phyloP scores from a whole-genome alignment of 768 basidiomycete genomes.

The Pulveroboletus ravenelii region DNA sequence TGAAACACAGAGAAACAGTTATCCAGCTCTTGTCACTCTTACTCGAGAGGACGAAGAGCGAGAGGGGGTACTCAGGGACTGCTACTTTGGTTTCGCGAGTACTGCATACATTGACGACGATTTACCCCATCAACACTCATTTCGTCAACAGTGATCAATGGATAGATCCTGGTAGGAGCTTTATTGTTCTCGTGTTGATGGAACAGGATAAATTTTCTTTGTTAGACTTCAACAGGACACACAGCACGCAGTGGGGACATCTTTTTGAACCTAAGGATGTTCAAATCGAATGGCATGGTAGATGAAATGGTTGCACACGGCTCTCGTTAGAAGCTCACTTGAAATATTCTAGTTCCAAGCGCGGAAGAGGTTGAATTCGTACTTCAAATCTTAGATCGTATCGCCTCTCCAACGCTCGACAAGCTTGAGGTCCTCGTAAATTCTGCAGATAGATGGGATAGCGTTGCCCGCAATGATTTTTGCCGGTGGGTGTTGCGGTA shows the following conservation, averaged over 20 bases:
- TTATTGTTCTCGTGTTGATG: conserved; percentile 3
- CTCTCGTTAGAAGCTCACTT: conserved; percentile 10
- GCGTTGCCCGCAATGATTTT: conserved; percentile 68
- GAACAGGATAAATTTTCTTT: background rate
- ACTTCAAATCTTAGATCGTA: conserved; percentile 66
- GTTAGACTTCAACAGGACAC: conserved; percentile 57
- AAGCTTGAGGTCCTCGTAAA: conserved; percentile 62
- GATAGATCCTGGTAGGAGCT: conserved; percentile 60
- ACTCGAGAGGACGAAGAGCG: conserved; percentile 76
- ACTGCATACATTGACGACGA: conserved; percentile 66
- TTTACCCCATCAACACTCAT: conserved; percentile 73
- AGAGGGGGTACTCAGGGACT: conserved; percentile 81
- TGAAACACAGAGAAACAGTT: conserved; percentile 64
- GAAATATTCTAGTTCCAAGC: conserved; percentile 36
- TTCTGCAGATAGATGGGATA: conserved; percentile 55
- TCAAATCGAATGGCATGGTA: conserved; percentile 85
- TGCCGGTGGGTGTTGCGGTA: conserved; percentile 55
- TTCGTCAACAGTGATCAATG: conserved; percentile 83
- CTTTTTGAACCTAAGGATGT: conserved; percentile 76
- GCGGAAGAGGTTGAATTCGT: conserved; percentile 72
- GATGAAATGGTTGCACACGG: background rate
- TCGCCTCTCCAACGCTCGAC: conserved; percentile 63
- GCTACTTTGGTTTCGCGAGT: conserved; percentile 74
- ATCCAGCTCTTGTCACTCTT: conserved; percentile 60
- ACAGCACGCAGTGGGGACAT: conserved; percentile 74